A percentile compares a stretch with the other conserved stretches of the same genome.
phyloP scores from a whole-genome alignment of 805 yeast genomes.

The Candida sanyiensis region DNA sequence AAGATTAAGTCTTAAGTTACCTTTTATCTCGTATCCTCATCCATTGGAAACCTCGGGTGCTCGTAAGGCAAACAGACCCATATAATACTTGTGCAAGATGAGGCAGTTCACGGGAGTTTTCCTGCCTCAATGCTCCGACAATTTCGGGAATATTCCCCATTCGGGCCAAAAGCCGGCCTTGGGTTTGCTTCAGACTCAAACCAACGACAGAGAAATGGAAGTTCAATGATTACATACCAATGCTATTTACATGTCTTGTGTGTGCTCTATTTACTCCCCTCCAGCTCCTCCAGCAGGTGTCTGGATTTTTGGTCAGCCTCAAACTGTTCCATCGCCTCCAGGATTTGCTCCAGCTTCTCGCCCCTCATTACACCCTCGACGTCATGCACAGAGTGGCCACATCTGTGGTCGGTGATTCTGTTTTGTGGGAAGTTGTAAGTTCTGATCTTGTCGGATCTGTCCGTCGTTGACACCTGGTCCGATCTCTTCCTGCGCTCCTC shows the following conservation, averaged over 20 bases:
- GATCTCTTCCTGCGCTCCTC: conserved; percentile 63
- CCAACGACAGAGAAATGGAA: too few relatives aligned
- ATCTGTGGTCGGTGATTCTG: conserved; percentile 89
- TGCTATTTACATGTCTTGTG: conserved; percentile 3
- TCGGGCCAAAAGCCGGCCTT: too few relatives aligned
- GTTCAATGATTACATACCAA: too few relatives aligned
- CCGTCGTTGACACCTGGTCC: conserved; percentile 83
- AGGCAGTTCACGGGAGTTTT: too few relatives aligned
- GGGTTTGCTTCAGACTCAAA: too few relatives aligned
- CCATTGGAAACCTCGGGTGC: too few relatives aligned
- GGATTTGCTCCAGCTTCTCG: conserved; percentile 46
- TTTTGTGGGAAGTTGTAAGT: conserved; percentile 93
- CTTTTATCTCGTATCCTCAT: too few relatives aligned
- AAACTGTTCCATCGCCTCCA: conserved; percentile 44
- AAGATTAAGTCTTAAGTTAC: too few relatives aligned
- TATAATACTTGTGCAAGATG: too few relatives aligned
- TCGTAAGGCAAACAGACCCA: too few relatives aligned
- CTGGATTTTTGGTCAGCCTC: conserved; percentile 43
- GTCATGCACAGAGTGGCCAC: conserved; percentile 75
- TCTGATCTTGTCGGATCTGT: conserved; percentile 86
- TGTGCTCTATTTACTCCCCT: conserved; percentile 4
- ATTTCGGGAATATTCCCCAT: too few relatives aligned
- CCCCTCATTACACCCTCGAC: conserved; percentile 63
- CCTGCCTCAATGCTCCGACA: too few relatives aligned
- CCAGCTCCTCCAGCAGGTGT: conserved; percentile 15